Base-by-base conservation (phyloP, 257 asterid genomes). In the Haberlea rhodopensis region DNA sequence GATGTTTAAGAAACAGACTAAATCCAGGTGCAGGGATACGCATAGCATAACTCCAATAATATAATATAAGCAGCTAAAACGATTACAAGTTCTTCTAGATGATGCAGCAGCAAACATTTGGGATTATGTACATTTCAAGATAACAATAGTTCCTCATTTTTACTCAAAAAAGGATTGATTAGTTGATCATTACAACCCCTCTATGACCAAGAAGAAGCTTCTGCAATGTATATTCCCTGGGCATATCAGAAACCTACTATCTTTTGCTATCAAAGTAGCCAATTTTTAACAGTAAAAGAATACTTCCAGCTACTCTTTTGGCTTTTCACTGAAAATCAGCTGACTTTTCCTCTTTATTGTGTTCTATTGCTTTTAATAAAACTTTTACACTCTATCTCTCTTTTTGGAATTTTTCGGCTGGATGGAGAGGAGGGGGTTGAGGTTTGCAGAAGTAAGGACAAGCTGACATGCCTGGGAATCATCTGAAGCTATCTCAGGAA, bases 381-480 rank as follows among this genome's bases (percentile, higher is more conserved):
- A 13, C 48, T 40, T 40, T 40, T 40, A 2, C 18, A 7, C 40
- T n/a, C n/a, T 3, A 13, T 40, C 18, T 3, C 48, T 40, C 48
- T 40, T 10, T 37, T 40, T 40, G 18, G 18, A 40, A 40, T 11
- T 40, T 40, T 13, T 1, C 9, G 48, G 6, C 40, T 26, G 57
- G 48, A 29, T 37, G 52, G 63, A 23, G 22, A 21, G 34, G 43
- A n/a, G 45, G 23, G 62, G 19, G 27, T 11, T 22, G 18, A n/a
- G 54, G 28, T 11, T 57, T 9, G 7, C 9, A 13, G 20, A 48
- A 26, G 49, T 15, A 34, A 65, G 6, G 73, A 55, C 60, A 67
- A 26, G 63, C 61, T 34, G 57, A 74, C 92, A 57, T 85, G 82
- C 95, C 79, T 74, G 75, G 22, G 87, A 66, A 62, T 84, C 73